Percentiles rank a stretch among this genome's conserved stretches.
Conservation (phyloP, 768 basidiomycete species). For the Chalciporus piperatus region DNA sequence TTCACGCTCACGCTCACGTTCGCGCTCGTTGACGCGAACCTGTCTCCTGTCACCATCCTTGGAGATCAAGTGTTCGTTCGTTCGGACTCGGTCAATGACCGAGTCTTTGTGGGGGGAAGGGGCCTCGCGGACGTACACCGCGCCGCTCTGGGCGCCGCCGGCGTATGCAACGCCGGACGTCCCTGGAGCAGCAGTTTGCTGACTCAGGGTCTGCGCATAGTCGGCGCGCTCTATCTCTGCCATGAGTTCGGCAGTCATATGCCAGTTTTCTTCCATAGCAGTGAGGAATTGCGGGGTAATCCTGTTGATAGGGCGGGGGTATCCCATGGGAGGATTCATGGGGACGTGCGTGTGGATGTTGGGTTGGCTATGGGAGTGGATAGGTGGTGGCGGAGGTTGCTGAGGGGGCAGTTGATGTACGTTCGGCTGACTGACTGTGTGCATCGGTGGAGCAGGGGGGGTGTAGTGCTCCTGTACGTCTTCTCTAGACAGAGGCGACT, state of each 20-base stretch:
- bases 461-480: slow-evolving; percentile 41
- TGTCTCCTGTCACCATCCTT: slow-evolving; percentile 44
- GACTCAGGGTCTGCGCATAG: slow-evolving; percentile 53
- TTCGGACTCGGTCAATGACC: slow-evolving; percentile 53
- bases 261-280: slow-evolving; percentile 54
- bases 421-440: slow-evolving; percentile 30
- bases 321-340: slow-evolving; percentile 41
- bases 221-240: slow-evolving; percentile 74
- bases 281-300: slow-evolving; percentile 53
- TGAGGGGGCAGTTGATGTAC: slow-evolving; percentile 35
- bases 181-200: slow-evolving; percentile 36
- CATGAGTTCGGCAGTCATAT: slow-evolving; percentile 67
- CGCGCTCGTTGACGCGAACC: slow-evolving; percentile 29
- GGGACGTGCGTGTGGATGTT: slow-evolving; percentile 30
- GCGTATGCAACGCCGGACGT: slow-evolving; percentile 46
- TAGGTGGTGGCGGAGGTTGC: slow-evolving; percentile 39
- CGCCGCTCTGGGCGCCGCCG: slow-evolving; percentile 42
- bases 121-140: slow-evolving; percentile 33
- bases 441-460: slow-evolving; percentile 39
- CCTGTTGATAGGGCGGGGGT: slow-evolving; percentile 65
- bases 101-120: slow-evolving; percentile 49
- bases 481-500: slow-evolving; percentile 30
- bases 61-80: slow-evolving; percentile 51
- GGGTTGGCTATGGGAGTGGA: slow-evolving; percentile 27
- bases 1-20: slow-evolving; percentile 39